A percentile compares a stretch with the other conserved stretches of the same genome.
Evolutionary conservation across 768 basidiomycete genomes (phyloP).

Genomic region (Tubosaeta sp.): DNA sequence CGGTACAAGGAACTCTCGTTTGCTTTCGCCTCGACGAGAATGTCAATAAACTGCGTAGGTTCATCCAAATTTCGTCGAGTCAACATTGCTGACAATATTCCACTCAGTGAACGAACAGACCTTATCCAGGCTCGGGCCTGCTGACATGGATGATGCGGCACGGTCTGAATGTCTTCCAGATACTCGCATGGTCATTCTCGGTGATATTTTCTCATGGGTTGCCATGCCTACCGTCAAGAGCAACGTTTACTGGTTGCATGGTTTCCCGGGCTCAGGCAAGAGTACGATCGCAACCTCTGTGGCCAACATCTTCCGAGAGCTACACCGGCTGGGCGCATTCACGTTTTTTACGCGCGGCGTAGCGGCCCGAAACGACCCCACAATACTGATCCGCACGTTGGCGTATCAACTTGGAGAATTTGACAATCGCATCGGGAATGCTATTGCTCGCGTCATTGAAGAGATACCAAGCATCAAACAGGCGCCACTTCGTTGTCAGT

Average conservation of each 20-base stretch:
- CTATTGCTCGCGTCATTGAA: slow-evolving; percentile 24
- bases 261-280: slow-evolving; percentile 35
- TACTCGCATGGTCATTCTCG: slow-evolving; percentile 29
- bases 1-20: slow-evolving; percentile 23
- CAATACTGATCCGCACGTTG: slow-evolving; percentile 31
- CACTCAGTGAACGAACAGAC: slow-evolving; percentile 18
- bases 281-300: slow-evolving; percentile 35
- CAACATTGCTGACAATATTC: neutral
- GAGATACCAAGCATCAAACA: slow-evolving; percentile 28
- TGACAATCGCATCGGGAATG: slow-evolving; percentile 25
- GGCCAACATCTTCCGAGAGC: slow-evolving; percentile 30
- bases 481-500: slow-evolving; percentile 28
- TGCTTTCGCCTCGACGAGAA: slow-evolving; percentile 29
- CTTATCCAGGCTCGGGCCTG: slow-evolving; percentile 23
- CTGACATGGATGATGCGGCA: slow-evolving; percentile 26
- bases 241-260: slow-evolving; percentile 33
- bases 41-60: slow-evolving; percentile 20
- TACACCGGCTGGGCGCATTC: slow-evolving; percentile 34
- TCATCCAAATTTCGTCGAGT: neutral
- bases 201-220: slow-evolving; percentile 24
- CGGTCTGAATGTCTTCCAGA: slow-evolving; percentile 29
- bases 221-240: slow-evolving; percentile 13
- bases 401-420: slow-evolving; percentile 34
- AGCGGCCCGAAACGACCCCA: slow-evolving; percentile 26
- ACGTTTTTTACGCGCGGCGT: slow-evolving; percentile 34